phyloP scores from a whole-genome alignment of 2,329 filamentous ascomycete genomes.

The Penicillium hesseltinei region DNA sequence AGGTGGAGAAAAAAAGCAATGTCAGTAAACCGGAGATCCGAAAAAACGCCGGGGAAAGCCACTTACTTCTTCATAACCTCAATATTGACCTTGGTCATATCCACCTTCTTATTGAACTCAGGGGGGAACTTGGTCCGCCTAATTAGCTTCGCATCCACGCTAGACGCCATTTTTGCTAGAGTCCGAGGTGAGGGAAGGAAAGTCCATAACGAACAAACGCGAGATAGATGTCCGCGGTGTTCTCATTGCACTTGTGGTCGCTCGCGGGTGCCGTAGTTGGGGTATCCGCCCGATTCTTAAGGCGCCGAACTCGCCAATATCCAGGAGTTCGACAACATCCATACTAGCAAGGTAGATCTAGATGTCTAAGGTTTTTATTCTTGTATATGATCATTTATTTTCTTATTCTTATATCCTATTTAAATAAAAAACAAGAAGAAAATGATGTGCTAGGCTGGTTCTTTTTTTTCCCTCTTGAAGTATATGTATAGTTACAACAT shows the following conservation, averaged over 20 bases:
- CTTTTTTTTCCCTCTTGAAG: background rate
- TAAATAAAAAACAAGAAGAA: background rate
- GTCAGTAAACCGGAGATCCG: constrained; percentile 14
- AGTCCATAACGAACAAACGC: background rate
- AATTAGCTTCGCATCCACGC: constrained; percentile 83
- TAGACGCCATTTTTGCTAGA: constrained; percentile 65
- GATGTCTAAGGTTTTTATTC: background rate
- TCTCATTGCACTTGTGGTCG: background rate
- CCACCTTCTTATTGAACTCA: constrained; percentile 92
- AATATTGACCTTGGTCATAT: constrained; percentile 95
- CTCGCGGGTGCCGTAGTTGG: background rate
- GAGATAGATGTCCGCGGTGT: background rate
- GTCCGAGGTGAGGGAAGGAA: background rate
- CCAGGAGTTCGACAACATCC: background rate
- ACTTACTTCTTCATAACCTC: constrained; percentile 95
- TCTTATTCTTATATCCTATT: background rate
- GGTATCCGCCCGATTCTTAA: too few species aligned
- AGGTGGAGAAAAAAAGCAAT: background rate
- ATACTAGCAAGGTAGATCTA: background rate
- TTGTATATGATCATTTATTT: background rate
- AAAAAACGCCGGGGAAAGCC: constrained; percentile 11
- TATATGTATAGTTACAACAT: too few species aligned
- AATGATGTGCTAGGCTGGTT: background rate
- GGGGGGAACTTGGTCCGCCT: constrained; percentile 90
- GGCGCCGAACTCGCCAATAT: background rate